phyloP scores from a whole-genome alignment of 73 alveolate genomes.

The Symbiodinium natans region DNA sequence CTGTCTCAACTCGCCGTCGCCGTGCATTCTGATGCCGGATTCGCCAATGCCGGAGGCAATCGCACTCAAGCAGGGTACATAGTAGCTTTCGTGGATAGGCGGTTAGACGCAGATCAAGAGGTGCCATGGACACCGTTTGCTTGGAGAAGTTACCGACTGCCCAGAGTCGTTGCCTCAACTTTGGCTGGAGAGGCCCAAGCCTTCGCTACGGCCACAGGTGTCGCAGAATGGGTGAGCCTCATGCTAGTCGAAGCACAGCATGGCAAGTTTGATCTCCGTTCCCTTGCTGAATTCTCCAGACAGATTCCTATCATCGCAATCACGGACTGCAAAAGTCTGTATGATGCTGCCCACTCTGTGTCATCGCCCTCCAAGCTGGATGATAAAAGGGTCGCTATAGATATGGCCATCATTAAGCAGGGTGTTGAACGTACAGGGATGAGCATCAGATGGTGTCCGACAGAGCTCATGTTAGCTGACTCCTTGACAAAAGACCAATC shows the following conservation, averaged over 20 bases:
- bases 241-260: not conserved
- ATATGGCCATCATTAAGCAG: not conserved
- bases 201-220: not conserved
- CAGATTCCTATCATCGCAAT: not conserved
- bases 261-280: not conserved
- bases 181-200: not conserved
- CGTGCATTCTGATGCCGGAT: not conserved
- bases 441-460: conserved; percentile 17
- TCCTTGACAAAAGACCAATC: not conserved
- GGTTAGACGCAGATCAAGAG: not conserved
- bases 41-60: not conserved
- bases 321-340: conserved; percentile 31
- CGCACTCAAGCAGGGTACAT: not conserved
- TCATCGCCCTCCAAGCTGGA: not conserved
- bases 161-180: not conserved
- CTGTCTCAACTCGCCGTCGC: not conserved
- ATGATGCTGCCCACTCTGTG: not conserved
- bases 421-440: not conserved
- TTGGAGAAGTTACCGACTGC: not conserved
- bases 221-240: not conserved
- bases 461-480: not conserved
- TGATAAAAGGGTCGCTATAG: conserved; percentile 28
- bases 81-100: not conserved
- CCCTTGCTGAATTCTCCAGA: no score
- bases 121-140: not conserved